A percentile compares a stretch with the other conserved stretches of the same genome.
Conservation (phyloP, 495 filamentous ascomycete species). For the Lophiostoma macrostomum region DNA sequence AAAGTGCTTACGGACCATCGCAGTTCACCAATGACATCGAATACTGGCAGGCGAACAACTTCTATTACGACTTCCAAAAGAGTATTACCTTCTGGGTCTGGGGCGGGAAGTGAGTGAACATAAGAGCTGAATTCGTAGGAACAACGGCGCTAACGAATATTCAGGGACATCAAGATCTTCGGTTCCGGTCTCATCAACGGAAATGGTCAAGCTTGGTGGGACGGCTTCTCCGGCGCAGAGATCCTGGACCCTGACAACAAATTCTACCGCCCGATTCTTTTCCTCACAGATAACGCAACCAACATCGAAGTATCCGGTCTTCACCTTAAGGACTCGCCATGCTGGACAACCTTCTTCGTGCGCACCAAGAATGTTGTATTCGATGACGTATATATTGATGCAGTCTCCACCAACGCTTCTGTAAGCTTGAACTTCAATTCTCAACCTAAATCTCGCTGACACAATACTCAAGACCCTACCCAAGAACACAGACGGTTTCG, state of each 20-base stretch:
- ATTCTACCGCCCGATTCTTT: conserved; percentile 58
- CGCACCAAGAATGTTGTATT: conserved; percentile 68
- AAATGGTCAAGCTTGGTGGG: conserved; percentile 71
- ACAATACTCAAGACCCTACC: conserved; percentile 48
- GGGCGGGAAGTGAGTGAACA: conserved; percentile 39
- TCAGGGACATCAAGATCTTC: conserved; percentile 63
- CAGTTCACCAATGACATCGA: conserved; percentile 62
- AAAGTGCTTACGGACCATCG: too few species aligned
- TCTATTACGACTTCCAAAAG: conserved; percentile 62
- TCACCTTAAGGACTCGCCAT: conserved; percentile 61
- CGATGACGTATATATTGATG: conserved; percentile 62
- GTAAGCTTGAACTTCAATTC: conserved; percentile 1
- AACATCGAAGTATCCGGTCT: conserved; percentile 58
- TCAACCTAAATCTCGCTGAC: conserved; percentile 34
- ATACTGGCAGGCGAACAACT: conserved; percentile 66
- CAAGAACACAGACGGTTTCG: conserved; percentile 67
- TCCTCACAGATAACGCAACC: conserved; percentile 54
- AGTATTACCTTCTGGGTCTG: conserved; percentile 67
- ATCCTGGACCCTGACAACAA: conserved; percentile 27
- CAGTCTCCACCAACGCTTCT: conserved; percentile 19
- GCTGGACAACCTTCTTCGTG: conserved; percentile 67
- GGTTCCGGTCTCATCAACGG: conserved; percentile 62
- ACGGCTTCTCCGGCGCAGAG: conserved; percentile 37
- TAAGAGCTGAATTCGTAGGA: too few species aligned
- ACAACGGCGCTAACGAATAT: neutral